Conservation (phyloP, 2,329 filamentous ascomycete genomes). For the Fusarium nygamai region DNA sequence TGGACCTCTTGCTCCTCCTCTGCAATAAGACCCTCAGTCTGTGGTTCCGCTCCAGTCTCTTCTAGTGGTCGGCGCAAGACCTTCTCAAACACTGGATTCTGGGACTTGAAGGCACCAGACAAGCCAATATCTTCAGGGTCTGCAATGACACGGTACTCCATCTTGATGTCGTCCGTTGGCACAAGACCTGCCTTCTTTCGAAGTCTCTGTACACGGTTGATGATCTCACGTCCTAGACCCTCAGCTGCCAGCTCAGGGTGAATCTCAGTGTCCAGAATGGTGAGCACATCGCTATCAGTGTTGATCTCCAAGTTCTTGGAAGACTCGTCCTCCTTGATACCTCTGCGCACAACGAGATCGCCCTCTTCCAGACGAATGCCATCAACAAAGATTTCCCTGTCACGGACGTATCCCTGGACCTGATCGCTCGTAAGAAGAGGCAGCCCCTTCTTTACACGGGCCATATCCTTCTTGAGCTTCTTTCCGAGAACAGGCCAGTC, state of each 20-base stretch:
- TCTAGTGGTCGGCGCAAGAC: conserved; percentile 81
- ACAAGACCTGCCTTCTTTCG: conserved; percentile 93
- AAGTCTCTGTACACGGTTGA: conserved; percentile 90
- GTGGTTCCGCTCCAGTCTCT: conserved; percentile 41
- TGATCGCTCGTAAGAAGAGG: conserved; percentile 81
- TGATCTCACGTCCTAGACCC: conserved; percentile 89
- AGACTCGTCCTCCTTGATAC: conserved; percentile 75
- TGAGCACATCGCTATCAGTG: conserved; percentile 89
- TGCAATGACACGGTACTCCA: conserved; percentile 86
- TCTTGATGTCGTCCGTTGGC: conserved; percentile 92
- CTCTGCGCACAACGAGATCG: conserved; percentile 81
- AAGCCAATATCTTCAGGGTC: conserved; percentile 83
- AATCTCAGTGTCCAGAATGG: conserved; percentile 83
- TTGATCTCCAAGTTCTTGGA: conserved; percentile 85
- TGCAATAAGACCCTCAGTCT: conserved; percentile 64
- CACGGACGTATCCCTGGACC: conserved; percentile 79
- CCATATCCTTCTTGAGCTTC: conserved; percentile 96
- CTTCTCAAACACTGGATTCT: conserved; percentile 77
- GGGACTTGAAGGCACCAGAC: conserved; percentile 73
- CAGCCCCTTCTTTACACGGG: conserved; percentile 89
- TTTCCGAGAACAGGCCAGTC: conserved; percentile 96
- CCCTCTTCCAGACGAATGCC: conserved; percentile 85
- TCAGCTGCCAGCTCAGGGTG: conserved; percentile 89
- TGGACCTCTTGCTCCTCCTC: conserved; percentile 90
- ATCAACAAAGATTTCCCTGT: conserved; percentile 81